phyloP scores from a whole-genome alignment of 768 basidiomycete genomes.

The Tremella yokohamensis region DNA sequence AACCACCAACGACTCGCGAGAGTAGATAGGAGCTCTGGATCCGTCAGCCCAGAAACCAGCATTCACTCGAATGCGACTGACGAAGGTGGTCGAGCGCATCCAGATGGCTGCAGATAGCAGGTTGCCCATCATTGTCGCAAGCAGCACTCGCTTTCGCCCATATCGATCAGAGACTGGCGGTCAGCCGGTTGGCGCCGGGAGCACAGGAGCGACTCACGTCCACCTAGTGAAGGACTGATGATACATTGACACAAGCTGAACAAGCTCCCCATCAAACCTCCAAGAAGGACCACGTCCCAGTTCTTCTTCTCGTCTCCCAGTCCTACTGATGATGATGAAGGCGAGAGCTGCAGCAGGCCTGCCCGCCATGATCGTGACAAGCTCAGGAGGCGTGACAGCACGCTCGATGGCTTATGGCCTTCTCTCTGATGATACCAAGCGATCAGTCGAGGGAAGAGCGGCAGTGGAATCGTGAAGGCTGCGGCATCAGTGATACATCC shows the following conservation, averaged over 20 bases:
- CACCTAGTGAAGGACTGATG: constrained; percentile 78
- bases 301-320: constrained; percentile 51
- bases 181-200: constrained; percentile 10
- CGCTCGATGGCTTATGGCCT: constrained; percentile 63
- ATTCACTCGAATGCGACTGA: constrained; percentile 9
- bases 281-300: constrained; percentile 95
- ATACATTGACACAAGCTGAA: constrained; percentile 51
- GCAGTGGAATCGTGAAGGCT: constrained; percentile 93
- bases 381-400: constrained; percentile 68
- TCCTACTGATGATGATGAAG: constrained; percentile 44
- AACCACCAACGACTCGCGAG: constrained; percentile 83
- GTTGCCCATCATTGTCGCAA: constrained; percentile 89
- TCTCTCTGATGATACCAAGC: constrained; percentile 70
- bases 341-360: constrained; percentile 57
- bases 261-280: constrained; percentile 75
- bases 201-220: constrained; percentile 30
- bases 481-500: constrained; percentile 15
- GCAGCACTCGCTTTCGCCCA: constrained; percentile 77
- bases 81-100: constrained; percentile 82
- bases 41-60: background rate
- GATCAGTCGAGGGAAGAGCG: constrained; percentile 94
- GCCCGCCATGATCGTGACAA: constrained; percentile 67
- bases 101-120: constrained; percentile 86
- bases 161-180: constrained; percentile 73
- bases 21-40: constrained; percentile 67